phyloP scores from a whole-genome alignment of 805 yeast genomes.

The Candida silvicultrix region DNA sequence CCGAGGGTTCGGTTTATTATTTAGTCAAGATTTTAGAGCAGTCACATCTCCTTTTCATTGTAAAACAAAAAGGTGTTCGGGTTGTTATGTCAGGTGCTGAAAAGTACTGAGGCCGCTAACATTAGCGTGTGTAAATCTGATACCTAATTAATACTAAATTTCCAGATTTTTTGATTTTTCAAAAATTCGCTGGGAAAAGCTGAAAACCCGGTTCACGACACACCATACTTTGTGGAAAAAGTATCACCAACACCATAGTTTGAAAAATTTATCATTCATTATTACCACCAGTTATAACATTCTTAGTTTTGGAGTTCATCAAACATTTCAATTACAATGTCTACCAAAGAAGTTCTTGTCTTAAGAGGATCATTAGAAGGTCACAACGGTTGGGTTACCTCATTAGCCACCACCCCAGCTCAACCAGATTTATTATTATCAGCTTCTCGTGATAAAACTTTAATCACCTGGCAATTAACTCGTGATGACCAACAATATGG shows the following conservation, averaged over 20 bases:
- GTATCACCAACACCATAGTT: neutral
- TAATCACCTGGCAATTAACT: constrained; percentile 95
- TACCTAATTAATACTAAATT: constrained; percentile 14
- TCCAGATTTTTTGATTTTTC: neutral
- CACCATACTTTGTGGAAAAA: neutral
- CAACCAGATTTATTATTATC: constrained; percentile 98
- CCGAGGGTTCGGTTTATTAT: too few relatives aligned
- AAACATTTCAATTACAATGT: constrained; percentile 36
- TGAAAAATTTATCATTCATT: neutral
- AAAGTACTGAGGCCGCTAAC: constrained; percentile 17
- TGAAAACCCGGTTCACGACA: neutral
- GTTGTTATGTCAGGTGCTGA: constrained; percentile 4
- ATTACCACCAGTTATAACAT: neutral
- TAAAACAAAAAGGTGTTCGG: neutral
- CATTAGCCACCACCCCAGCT: constrained; percentile 95
- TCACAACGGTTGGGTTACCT: constrained; percentile 96
- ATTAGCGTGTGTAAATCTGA: constrained; percentile 16
- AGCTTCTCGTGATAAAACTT: constrained; percentile 98
- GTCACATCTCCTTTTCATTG: neutral
- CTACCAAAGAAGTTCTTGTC: constrained; percentile 94
- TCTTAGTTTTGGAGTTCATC: too few relatives aligned
- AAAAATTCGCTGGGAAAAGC: neutral
- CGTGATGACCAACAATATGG: constrained; percentile 97
- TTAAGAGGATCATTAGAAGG: constrained; percentile 99
- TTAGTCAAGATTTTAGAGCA: too few relatives aligned